Conservation (phyloP, 306 rosid genomes). For the Castanospermum australe region DNA sequence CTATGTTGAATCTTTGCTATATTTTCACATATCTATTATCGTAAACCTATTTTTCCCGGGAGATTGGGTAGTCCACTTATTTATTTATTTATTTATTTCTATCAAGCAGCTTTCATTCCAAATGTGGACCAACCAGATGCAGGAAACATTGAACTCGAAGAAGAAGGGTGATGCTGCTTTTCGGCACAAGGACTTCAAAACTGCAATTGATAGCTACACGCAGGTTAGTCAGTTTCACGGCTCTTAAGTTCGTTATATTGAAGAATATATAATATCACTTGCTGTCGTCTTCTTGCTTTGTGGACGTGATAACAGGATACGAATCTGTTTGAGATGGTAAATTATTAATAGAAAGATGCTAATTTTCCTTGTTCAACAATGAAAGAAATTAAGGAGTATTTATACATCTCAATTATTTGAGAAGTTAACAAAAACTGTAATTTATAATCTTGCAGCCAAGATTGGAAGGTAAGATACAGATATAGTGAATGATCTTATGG, state of each 20-base stretch:
- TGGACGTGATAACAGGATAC: background rate
- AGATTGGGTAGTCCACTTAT: background rate
- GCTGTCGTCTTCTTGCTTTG: slow-evolving; percentile 1
- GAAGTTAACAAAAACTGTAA: background rate
- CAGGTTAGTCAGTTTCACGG: slow-evolving; percentile 50
- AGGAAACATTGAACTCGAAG: slow-evolving; percentile 87
- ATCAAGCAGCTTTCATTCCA: slow-evolving; percentile 88
- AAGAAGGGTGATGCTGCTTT: slow-evolving; percentile 89
- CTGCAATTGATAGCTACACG: slow-evolving; percentile 74
- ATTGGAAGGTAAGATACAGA: background rate
- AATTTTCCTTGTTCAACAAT: background rate
- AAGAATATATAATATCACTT: slow-evolving; percentile 1
- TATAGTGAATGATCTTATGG: background rate
- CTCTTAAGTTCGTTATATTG: background rate
- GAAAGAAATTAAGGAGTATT: background rate
- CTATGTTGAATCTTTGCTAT: background rate
- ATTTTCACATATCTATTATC: background rate
- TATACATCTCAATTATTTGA: background rate
- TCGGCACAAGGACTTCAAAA: slow-evolving; percentile 69
- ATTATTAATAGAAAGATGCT: background rate
- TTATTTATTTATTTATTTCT: background rate
- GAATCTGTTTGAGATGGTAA: background rate
- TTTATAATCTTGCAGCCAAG: background rate
- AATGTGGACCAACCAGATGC: slow-evolving; percentile 99
- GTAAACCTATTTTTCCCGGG: slow-evolving; percentile 1